These are phyloP conservation scores for Straminergon stramineum DNA, from an alignment of 225 moss, liverwort and hornwort genomes.

Conservation along the genomic window DNA sequence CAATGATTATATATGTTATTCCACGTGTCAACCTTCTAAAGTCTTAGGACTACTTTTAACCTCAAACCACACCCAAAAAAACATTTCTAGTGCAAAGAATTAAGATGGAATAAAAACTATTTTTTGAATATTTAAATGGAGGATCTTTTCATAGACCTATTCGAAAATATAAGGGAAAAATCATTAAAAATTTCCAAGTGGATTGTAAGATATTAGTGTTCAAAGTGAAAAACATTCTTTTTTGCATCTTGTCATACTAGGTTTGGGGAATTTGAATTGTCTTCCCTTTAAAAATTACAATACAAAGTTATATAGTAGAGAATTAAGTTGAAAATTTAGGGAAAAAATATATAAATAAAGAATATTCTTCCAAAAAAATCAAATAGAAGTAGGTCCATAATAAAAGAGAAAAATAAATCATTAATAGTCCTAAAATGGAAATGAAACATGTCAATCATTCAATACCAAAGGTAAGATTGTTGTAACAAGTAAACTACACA, in stretches of 20 bases:
- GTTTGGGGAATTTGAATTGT: not conserved
- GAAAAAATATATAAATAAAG: not conserved
- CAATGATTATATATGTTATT: not conserved
- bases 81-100: accelerated
- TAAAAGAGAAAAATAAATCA: not conserved
- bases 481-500: not conserved
- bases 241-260: not conserved
- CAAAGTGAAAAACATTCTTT: not conserved
- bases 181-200: not conserved
- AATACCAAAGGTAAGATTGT: not conserved
- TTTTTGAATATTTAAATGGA: not conserved
- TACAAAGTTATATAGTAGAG: not conserved
- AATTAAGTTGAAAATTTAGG: not conserved
- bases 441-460: not conserved
- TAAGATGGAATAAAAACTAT: too few species aligned
- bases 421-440: not conserved
- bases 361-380: not conserved
- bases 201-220: not conserved
- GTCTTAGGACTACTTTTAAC: not conserved
- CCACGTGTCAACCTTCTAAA: too few species aligned
- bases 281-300: not conserved
- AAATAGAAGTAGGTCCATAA: not conserved
- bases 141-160: accelerated
- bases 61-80: not conserved
- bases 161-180: not conserved